Evolutionary conservation across 345 rosid genomes (phyloP), one percentile per base, ranked within the genome.

Genomic region (Salix koriyanagi): DNA sequence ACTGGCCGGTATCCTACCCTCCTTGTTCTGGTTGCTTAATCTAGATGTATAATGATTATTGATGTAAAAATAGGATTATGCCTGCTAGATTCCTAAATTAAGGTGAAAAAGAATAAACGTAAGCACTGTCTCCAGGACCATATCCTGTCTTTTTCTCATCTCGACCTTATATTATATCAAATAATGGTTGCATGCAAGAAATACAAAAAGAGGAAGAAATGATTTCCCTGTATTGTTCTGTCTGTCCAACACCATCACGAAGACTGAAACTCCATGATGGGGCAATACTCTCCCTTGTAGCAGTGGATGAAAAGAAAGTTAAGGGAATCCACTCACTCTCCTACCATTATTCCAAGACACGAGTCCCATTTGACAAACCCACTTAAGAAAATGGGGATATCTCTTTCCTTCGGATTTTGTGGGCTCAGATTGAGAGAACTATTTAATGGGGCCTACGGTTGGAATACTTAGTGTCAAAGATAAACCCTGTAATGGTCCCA

Each of bases 371-470:
- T 75, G 77, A 78, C 81, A 85, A 77, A 85, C 78, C 79, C 78
- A 79, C 86, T 75, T 79, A 69, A 83, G 12, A 85, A 52, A 80
- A 77, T 76, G 84, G 86, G 83, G 85, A 89, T 83, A 71, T 82
- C 85, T 84, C 87, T 86, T 87, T 87, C 90, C 79, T 70, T 75
- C 73, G 85, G 92, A 90, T 89, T 84, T 88, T 84, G 91, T 89
- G 87, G 91, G 89, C 82, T 84, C 83, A 62, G 39, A 78, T 74
- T 28, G 69, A 36, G 52, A 76, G 79, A 58, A 69, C 58, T 65
- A 50, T 72, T 65, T 68, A 81, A 79, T 75, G 84, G 88, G 82
- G 30, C 84, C 90, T 75, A 79, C 82, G 74, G 44, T 66, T 69
- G 42, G 84, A 73, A 81, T 82, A 81, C 88, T 88, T 81, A 79